These are phyloP conservation scores for Kitagawia praeruptora DNA, from an alignment of 129 eudicot species.

Conservation along the genomic window DNA sequence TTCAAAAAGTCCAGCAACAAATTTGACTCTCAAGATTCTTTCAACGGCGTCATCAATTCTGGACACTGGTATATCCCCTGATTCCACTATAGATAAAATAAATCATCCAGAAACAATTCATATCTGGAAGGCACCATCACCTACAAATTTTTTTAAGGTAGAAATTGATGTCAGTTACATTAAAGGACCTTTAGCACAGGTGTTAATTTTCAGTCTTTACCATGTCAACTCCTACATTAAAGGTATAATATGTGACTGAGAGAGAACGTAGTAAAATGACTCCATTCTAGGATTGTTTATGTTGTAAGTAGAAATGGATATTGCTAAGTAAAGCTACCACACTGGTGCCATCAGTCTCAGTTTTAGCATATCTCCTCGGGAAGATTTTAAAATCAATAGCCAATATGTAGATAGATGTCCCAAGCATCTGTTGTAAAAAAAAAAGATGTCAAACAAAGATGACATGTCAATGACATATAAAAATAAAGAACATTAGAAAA, in stretches of 20 bases:
- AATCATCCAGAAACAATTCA: constrained; percentile 65
- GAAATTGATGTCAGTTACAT: background rate
- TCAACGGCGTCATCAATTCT: constrained; percentile 95
- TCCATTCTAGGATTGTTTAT: background rate
- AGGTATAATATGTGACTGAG: background rate
- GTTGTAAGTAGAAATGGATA: background rate
- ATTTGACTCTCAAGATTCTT: constrained; percentile 81
- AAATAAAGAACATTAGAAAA: too few species aligned
- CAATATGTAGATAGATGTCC: constrained; percentile 71
- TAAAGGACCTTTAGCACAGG: background rate
- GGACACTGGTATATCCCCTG: constrained; percentile 69
- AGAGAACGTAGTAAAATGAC: background rate
- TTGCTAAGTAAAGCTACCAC: constrained; percentile 39
- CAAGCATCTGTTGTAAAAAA: constrained; percentile 60
- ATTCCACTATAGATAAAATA: constrained; percentile 61
- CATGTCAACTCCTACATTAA: constrained; percentile 62
- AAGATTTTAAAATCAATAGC: constrained; percentile 89
- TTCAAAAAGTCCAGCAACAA: constrained; percentile 79
- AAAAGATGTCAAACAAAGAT: background rate
- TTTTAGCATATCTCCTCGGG: constrained; percentile 92
- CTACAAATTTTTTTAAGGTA: constrained; percentile 33
- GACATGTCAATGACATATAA: background rate
- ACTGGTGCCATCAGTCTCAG: constrained; percentile 89
- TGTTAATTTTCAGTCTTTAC: constrained; percentile 17
- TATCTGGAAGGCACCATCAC: constrained; percentile 91